Percentiles rank a stretch among this genome's conserved stretches.
Conservation (phyloP, 768 basidiomycete genomes). For the Lactarius sanguifluus region DNA sequence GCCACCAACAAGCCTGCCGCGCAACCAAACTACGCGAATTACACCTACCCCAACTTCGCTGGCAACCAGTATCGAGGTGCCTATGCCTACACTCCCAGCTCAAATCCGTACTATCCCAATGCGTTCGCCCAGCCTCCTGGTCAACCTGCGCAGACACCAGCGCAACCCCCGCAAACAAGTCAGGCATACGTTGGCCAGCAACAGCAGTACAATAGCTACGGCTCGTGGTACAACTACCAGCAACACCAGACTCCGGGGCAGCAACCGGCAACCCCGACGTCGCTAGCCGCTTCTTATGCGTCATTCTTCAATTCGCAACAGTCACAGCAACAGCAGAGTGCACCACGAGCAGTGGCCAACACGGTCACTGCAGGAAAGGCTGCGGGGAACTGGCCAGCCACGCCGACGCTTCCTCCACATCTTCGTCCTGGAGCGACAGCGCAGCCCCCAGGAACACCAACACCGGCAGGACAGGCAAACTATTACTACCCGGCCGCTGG, state of each 20-base stretch:
- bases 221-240: constrained; percentile 46
- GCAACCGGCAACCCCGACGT: constrained; percentile 38
- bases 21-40: constrained; percentile 33
- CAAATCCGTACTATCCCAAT: constrained; percentile 36
- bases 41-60: constrained; percentile 33
- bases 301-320: constrained; percentile 41
- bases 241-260: constrained; percentile 40
- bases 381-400: constrained; percentile 31
- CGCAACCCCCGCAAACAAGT: constrained; percentile 37
- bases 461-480: constrained; percentile 31
- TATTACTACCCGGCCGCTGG: constrained; percentile 32
- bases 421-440: constrained; percentile 34
- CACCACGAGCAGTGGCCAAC: constrained; percentile 52
- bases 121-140: constrained; percentile 36
- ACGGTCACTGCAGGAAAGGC: constrained; percentile 43
- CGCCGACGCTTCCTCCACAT: constrained; percentile 46
- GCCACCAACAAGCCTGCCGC: constrained; percentile 35
- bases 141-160: constrained; percentile 28
- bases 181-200: constrained; percentile 39
- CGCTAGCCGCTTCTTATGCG: constrained; percentile 41
- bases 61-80: constrained; percentile 37
- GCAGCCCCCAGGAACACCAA: constrained; percentile 30
- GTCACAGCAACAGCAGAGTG: constrained; percentile 31
- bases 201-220: constrained; percentile 45
- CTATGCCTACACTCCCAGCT: constrained; percentile 43